Conservation (phyloP, 2,329 filamentous ascomycete genomes). For the Blumeriella jaapii region DNA sequence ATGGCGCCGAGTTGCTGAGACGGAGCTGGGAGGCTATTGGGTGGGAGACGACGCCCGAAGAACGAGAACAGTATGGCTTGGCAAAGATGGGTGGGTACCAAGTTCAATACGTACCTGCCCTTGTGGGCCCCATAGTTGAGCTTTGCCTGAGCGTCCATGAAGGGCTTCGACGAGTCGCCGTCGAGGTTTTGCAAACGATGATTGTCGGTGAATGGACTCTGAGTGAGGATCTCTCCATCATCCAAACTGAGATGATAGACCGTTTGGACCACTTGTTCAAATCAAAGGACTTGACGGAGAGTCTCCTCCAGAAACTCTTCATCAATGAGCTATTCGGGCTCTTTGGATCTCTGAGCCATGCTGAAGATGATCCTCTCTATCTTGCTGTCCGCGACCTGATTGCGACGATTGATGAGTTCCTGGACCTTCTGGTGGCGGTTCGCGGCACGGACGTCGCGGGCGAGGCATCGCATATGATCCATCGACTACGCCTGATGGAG, state of each 20-base stretch:
- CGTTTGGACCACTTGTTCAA: conserved; percentile 87
- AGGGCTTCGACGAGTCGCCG: conserved; percentile 76
- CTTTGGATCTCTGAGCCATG: conserved; percentile 59
- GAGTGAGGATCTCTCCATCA: conserved; percentile 79
- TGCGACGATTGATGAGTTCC: conserved; percentile 74
- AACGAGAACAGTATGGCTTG: conserved; percentile 65
- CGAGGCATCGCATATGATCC: conserved; percentile 74
- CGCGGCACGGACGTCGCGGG: conserved; percentile 63
- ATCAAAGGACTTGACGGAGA: conserved; percentile 75
- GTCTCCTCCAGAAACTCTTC: conserved; percentile 84
- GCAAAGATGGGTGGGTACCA: conserved; percentile 89
- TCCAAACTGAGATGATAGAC: conserved; percentile 95
- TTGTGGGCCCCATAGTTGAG: conserved; percentile 86
- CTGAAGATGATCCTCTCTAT: conserved; percentile 62
- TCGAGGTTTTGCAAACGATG: conserved; percentile 93
- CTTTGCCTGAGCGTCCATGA: conserved; percentile 93
- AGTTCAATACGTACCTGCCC: conserved; percentile 89
- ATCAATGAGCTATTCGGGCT: conserved; percentile 72
- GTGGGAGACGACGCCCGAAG: conserved; percentile 81
- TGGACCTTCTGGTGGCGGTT: conserved; percentile 83
- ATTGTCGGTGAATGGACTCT: conserved; percentile 97
- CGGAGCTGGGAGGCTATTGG: conserved; percentile 91
- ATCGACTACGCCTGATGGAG: conserved; percentile 85
- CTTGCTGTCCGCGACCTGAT: conserved; percentile 68
- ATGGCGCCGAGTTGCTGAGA: conserved; percentile 75